phyloP scores from a whole-genome alignment of 1,284 basidiomycete genomes.

The Apiotrichum montevideense region DNA sequence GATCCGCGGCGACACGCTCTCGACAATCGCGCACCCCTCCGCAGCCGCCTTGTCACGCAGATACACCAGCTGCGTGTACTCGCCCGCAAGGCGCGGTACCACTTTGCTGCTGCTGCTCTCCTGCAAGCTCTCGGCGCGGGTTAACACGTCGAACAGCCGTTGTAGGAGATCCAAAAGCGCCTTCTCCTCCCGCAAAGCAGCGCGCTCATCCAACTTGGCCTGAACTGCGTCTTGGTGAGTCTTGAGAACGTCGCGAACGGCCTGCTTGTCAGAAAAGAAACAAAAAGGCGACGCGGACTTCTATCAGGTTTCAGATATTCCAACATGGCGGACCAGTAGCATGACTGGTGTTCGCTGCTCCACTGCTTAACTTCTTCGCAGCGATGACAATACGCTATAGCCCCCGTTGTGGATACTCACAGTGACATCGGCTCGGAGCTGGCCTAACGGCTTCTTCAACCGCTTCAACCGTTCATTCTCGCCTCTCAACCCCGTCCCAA shows the following conservation, averaged over 20 bases:
- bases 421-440: constrained; percentile 61
- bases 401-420: constrained; percentile 49
- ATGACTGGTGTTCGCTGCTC: too few species aligned
- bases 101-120: constrained; percentile 54
- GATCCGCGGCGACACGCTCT: constrained; percentile 68
- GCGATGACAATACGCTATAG: too few species aligned
- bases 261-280: constrained; percentile 12
- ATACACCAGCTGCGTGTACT: constrained; percentile 89
- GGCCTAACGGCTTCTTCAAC: constrained; percentile 60
- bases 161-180: constrained; percentile 73
- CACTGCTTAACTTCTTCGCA: too few species aligned
- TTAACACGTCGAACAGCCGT: constrained; percentile 79
- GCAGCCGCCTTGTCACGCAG: constrained; percentile 72
- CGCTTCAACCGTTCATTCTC: constrained; percentile 67
- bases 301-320: too few species aligned
- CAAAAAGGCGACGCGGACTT: too few species aligned
- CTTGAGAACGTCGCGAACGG: constrained; percentile 39
- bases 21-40: constrained; percentile 69
- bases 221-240: constrained; percentile 63
- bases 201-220: constrained; percentile 65
- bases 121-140: constrained; percentile 76
- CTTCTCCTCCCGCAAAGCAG: constrained; percentile 76
- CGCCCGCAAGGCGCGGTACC: constrained; percentile 73
- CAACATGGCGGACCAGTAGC: too few species aligned
- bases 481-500: constrained; percentile 80